These are phyloP conservation scores for Colletotrichum limetticola DNA, from an alignment of 2,329 filamentous ascomycete species.

Conservation along the genomic window DNA sequence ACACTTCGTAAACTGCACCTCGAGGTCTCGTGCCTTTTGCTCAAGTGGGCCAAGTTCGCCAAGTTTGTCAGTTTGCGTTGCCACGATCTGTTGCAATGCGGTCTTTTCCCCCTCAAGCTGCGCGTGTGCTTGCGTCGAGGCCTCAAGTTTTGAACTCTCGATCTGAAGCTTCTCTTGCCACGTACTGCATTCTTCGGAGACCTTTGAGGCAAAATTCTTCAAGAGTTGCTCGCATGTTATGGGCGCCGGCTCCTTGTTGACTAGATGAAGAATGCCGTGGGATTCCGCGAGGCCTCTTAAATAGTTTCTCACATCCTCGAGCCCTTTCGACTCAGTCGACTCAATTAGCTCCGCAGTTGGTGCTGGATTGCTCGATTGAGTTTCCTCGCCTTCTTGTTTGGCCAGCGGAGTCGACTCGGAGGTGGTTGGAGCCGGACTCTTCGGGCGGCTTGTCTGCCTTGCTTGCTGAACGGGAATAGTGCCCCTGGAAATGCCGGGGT, in stretches of 20 bases:
- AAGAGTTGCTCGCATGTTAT: background rate
- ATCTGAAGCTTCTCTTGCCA: background rate
- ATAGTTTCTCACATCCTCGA: background rate
- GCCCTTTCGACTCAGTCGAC: background rate
- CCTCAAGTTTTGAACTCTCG: background rate
- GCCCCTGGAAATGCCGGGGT: background rate
- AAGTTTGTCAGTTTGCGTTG: background rate
- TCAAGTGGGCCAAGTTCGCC: background rate
- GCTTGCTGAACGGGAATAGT: background rate
- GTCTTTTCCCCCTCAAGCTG: slow-evolving; percentile 3
- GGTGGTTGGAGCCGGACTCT: no score
- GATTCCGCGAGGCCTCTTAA: background rate
- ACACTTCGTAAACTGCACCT: background rate
- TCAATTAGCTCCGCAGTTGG: no score
- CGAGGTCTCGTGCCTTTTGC: background rate
- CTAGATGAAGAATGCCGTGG: background rate
- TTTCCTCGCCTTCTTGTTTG: no score
- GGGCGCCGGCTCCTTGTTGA: background rate
- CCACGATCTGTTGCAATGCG: background rate
- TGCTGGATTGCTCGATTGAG: no score
- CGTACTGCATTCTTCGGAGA: background rate
- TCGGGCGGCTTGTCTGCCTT: no score
- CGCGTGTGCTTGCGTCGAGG: background rate
- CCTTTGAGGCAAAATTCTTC: background rate
- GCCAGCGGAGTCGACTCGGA: no score